These are phyloP conservation scores for Teratosphaeria nubilosa DNA, from an alignment of 2,329 filamentous ascomycete genomes.

Conservation along the genomic window DNA sequence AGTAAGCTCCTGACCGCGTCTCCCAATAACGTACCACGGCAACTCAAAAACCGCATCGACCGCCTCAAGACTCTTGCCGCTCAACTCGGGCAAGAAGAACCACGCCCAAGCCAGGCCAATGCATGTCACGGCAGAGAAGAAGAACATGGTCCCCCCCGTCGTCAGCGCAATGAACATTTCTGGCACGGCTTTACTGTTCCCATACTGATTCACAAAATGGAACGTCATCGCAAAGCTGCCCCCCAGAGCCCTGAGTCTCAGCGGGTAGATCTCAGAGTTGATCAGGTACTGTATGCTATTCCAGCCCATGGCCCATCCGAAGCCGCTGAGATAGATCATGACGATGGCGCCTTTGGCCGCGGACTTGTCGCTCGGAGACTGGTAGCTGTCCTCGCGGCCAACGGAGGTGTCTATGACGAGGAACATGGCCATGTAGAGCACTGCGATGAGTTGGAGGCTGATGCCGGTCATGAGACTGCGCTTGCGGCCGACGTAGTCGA, in stretches of 20 bases:
- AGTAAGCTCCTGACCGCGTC: constrained; percentile 23
- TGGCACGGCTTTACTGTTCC: constrained; percentile 64
- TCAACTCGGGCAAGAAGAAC: constrained; percentile 44
- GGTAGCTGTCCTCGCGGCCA: constrained; percentile 35
- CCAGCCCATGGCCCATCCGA: constrained; percentile 51
- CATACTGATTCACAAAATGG: constrained; percentile 64
- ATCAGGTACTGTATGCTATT: constrained; percentile 56
- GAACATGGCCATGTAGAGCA: constrained; percentile 47
- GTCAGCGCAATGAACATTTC: constrained; percentile 57
- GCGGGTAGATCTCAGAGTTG: constrained; percentile 66
- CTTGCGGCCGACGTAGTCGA: constrained; percentile 70
- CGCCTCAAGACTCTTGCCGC: constrained; percentile 45
- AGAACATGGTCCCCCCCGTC: constrained; percentile 63
- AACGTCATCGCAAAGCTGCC: constrained; percentile 67
- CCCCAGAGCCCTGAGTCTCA: constrained; percentile 60
- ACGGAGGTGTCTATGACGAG: constrained; percentile 50
- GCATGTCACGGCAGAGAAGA: constrained; percentile 59
- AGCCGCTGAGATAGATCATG: constrained; percentile 46
- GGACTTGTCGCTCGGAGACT: constrained; percentile 41
- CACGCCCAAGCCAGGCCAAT: constrained; percentile 55
- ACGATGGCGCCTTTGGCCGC: constrained; percentile 56
- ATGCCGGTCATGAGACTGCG: constrained; percentile 37
- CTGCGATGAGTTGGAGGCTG: constrained; percentile 38
- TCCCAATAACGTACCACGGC: constrained; percentile 67
- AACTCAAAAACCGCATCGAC: constrained; percentile 46